phyloP scores from a whole-genome alignment of 2,329 filamentous ascomycete species.

The Colletotrichum viniferum region DNA sequence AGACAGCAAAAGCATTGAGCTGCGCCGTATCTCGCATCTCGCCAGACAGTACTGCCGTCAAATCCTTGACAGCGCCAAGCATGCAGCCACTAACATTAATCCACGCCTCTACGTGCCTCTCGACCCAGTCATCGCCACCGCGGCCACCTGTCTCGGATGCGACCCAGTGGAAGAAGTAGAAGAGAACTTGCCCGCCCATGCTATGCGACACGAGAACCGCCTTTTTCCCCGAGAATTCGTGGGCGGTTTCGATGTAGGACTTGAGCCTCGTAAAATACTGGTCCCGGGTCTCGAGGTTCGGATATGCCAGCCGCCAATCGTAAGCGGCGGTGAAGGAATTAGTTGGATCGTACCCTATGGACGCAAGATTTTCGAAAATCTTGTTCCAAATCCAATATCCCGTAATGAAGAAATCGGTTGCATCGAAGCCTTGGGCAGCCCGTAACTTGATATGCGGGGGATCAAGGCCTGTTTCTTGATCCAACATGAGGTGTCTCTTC shows the following conservation, averaged over 20 bases:
- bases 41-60: slow-evolving; percentile 89
- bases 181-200: slow-evolving; percentile 95
- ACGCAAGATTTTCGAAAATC: slow-evolving; percentile 94
- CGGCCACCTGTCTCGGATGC: slow-evolving; percentile 78
- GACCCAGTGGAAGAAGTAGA: slow-evolving; percentile 80
- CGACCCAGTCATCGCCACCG: slow-evolving; percentile 88
- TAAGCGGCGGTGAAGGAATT: slow-evolving; percentile 75
- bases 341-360: slow-evolving; percentile 91
- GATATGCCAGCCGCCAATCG: slow-evolving; percentile 92
- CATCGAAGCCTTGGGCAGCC: slow-evolving; percentile 95
- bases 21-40: slow-evolving; percentile 99
- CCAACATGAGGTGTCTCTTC: slow-evolving; percentile 97
- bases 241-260: slow-evolving; percentile 84
- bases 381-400: slow-evolving; percentile 99
- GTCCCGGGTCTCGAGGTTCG: slow-evolving; percentile 87
- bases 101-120: slow-evolving; percentile 89
- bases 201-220: slow-evolving; percentile 89
- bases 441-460: slow-evolving; percentile 89
- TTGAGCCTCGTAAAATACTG: slow-evolving; percentile 94
- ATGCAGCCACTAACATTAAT: slow-evolving; percentile 99
- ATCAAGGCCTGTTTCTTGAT: slow-evolving; percentile 88
- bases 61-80: slow-evolving; percentile 90
- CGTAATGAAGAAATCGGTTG: slow-evolving; percentile 91
- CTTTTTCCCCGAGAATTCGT: slow-evolving; percentile 76
- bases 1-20: slow-evolving; percentile 94